phyloP scores from a whole-genome alignment of 768 basidiomycete genomes.

The Suillus ampliporus region DNA sequence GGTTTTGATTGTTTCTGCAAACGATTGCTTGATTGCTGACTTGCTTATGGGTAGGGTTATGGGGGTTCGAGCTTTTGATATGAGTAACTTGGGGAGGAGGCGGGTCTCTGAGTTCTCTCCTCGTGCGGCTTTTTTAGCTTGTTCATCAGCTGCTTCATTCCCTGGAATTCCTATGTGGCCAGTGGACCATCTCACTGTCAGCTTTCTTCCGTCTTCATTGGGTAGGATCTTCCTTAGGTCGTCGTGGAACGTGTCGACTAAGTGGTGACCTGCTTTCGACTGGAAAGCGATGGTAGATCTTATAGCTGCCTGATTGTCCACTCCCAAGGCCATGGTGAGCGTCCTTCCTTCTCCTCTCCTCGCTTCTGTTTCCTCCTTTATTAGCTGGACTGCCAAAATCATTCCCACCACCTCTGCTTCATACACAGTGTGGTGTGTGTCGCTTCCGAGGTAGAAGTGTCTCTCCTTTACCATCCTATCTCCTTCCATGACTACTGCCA shows the following conservation, averaged over 20 bases:
- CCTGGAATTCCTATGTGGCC: constrained; percentile 7
- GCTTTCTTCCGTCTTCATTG: background rate
- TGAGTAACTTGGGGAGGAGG: background rate
- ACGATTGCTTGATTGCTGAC: background rate
- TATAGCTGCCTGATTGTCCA: no score
- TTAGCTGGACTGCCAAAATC: no score
- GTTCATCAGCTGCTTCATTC: constrained; percentile 4
- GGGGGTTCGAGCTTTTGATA: no score
- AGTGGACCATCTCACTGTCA: background rate
- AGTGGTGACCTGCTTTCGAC: background rate
- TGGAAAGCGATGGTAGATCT: background rate
- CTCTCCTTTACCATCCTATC: no score
- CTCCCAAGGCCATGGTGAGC: no score
- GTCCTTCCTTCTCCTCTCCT: no score
- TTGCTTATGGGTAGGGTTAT: background rate
- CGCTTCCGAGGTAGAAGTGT: no score
- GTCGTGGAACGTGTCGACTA: constrained; percentile 12
- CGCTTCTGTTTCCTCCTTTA: no score
- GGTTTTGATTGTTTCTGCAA: background rate
- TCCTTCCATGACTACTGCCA: no score
- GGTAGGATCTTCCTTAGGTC: constrained; percentile 8
- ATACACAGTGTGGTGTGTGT: no score
- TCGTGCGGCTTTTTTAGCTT: background rate
- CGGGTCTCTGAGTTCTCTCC: background rate
- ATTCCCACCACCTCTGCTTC: no score